phyloP scores from a whole-genome alignment of 2,329 filamentous ascomycete genomes.

The Beauveria sp. region DNA sequence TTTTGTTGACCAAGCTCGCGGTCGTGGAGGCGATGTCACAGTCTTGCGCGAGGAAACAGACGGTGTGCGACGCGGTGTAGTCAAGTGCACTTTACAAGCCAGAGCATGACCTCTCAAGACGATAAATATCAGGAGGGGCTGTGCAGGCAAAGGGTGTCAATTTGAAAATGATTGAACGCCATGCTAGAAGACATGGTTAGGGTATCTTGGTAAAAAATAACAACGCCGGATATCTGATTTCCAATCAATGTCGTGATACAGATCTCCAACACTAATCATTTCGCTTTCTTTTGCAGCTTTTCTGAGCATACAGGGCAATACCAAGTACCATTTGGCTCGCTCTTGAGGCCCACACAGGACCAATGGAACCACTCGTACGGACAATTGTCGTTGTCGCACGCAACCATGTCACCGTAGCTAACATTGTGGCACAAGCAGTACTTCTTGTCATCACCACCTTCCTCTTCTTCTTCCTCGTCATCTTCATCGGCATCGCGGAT shows the following conservation, averaged over 20 bases:
- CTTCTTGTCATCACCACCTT: constrained; percentile 69
- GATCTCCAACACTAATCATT: not conserved
- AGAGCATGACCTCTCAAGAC: not conserved
- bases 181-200: not conserved
- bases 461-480: constrained; percentile 63
- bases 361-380: constrained; percentile 86
- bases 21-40: constrained; percentile 40
- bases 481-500: constrained; percentile 48
- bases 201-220: not conserved
- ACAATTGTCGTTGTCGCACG: constrained; percentile 77
- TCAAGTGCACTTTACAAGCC: constrained; percentile 36
- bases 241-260: not conserved
- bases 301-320: constrained; percentile 57
- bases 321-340: constrained; percentile 60
- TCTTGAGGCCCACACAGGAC: constrained; percentile 62
- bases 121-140: not conserved
- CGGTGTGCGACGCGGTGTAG: constrained; percentile 54
- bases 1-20: constrained; percentile 49
- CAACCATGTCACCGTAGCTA: constrained; percentile 83
- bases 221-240: not conserved
- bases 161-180: not conserved
- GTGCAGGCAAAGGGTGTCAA: not conserved
- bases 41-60: constrained; percentile 51
- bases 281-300: constrained; percentile 37
- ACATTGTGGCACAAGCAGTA: constrained; percentile 81